These are phyloP conservation scores for Globisporangium parvum DNA, from an alignment of 352 stramenopile species.

Conservation along the genomic window DNA sequence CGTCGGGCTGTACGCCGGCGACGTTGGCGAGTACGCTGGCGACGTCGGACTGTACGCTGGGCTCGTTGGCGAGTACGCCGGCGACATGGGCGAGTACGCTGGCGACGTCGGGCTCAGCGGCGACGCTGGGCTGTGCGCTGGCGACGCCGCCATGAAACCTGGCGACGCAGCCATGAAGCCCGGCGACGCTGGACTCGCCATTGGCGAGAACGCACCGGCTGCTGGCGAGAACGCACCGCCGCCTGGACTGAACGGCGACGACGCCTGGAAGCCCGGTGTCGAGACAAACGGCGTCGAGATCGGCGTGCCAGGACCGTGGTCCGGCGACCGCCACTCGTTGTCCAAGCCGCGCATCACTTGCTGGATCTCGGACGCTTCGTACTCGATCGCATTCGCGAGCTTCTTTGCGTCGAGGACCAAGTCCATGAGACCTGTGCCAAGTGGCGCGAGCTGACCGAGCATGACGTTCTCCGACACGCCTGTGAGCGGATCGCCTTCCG, in stretches of 20 bases:
- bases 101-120: slow-evolving; percentile 74
- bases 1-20: slow-evolving; percentile 48
- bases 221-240: slow-evolving; percentile 88
- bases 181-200: slow-evolving; percentile 70
- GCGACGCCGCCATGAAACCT: slow-evolving; percentile 76
- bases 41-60: slow-evolving; percentile 81
- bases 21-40: slow-evolving; percentile 72
- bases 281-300: slow-evolving; percentile 83
- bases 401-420: slow-evolving; percentile 98
- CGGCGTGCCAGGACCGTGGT: slow-evolving; percentile 66
- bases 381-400: slow-evolving; percentile 96
- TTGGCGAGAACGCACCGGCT: slow-evolving; percentile 79
- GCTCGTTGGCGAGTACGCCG: slow-evolving; percentile 83
- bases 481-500: slow-evolving; percentile 95
- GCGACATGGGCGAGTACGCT: slow-evolving; percentile 84
- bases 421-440: slow-evolving; percentile 97
- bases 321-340: slow-evolving; percentile 87
- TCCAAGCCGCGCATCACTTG: slow-evolving; percentile 88
- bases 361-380: slow-evolving; percentile 91
- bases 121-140: slow-evolving; percentile 67
- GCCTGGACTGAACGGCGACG: slow-evolving; percentile 80
- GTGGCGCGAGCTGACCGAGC: slow-evolving; percentile 94
- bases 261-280: slow-evolving; percentile 86
- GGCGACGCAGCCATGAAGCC: slow-evolving; percentile 66
- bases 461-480: slow-evolving; percentile 99